Base-by-base conservation (phyloP, 2,329 filamentous ascomycete species). In the Sphaerulina populicola region DNA sequence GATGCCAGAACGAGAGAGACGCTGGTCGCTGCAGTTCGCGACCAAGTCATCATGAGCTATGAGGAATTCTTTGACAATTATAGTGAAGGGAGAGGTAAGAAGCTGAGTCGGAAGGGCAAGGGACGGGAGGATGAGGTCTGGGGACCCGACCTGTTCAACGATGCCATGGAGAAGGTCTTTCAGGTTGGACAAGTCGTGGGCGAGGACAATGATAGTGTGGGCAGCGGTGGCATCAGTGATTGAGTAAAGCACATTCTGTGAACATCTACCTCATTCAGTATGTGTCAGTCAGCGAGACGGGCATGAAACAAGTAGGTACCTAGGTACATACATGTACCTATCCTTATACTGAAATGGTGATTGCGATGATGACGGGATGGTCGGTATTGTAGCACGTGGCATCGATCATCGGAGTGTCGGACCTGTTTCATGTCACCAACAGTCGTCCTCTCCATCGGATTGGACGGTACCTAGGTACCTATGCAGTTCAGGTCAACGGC, bases 1-100 rank as follows among this genome's bases (percentile, higher is more conserved):
- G 82, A 85, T 62, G 67, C 70, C n/a, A 72, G 81, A 23, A 84
- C 81, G 51, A 74, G 77, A 51, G 82, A 85, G 64, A 85, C 82
- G 29, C 72, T 85, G 7, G 79, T 84, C 4, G 79, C 77, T 11
- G 82, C 82, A 2, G 80, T 85, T 21, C 75, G 82, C 64, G 81
- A 83, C 61, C 76, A 77, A 55, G 78, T 83, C 11, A 73, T 81
- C 12, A 74, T 79, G 62, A 73, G 73, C 8, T 85, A 85, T 59
- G 81, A 85, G 62, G 75, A 77, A 5, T 85, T 82, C 68, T 81
- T 80, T 54, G 79, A 82, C 29, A 70, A 69, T 21, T 75, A 75
- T 55, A 68, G 70, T 7, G 74, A 69, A 46, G 63, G 63, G 15
- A 61, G 61, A 48, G 62, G 60, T 29, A 64, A 61, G 60, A 66